A percentile compares a stretch with the other conserved stretches of the same genome.
These are phyloP conservation scores for Metschnikowia picachoensis DNA, from an alignment of 805 yeast species.

Conservation along the genomic window DNA sequence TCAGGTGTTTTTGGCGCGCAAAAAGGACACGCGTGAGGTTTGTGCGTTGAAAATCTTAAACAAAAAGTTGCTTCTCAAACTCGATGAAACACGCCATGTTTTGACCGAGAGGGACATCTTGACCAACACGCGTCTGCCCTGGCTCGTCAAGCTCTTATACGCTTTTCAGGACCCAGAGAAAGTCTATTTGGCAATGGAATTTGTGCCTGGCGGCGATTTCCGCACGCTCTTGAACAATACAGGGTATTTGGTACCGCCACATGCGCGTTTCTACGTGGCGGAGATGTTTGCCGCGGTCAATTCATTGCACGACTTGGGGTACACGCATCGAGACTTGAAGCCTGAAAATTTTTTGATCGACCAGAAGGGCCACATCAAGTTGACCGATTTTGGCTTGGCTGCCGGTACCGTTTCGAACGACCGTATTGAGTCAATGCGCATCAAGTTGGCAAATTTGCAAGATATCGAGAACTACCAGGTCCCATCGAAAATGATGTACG, in stretches of 20 bases:
- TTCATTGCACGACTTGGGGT: conserved; percentile 86
- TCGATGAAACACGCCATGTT: conserved; percentile 94
- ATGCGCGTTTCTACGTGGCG: conserved; percentile 89
- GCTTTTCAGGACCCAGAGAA: conserved; percentile 93
- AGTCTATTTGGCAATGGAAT: conserved; percentile 96
- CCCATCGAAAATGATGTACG: conserved; percentile 70
- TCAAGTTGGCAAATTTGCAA: conserved; percentile 63
- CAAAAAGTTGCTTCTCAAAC: conserved; percentile 77
- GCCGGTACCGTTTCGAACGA: conserved; percentile 93
- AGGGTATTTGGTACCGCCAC: conserved; percentile 88
- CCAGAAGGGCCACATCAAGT: conserved; percentile 83
- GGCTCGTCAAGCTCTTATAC: conserved; percentile 90
- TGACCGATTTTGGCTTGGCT: conserved; percentile 96
- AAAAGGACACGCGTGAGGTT: conserved; percentile 89
- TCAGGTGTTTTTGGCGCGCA: conserved; percentile 93
- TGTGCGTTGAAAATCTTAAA: conserved; percentile 93
- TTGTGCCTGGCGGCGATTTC: conserved; percentile 99
- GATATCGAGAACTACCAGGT: conserved; percentile 60
- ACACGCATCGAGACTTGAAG: conserved; percentile 96
- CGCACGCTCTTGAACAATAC: conserved; percentile 92
- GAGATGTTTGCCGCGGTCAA: conserved; percentile 97
- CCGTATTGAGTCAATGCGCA: conserved; percentile 87
- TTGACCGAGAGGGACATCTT: conserved; percentile 94
- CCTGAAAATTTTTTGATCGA: conserved; percentile 93
- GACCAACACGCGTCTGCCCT: conserved; percentile 92